phyloP scores from a whole-genome alignment of 2,329 filamentous ascomycete species.

The Diaporthe nobilis region DNA sequence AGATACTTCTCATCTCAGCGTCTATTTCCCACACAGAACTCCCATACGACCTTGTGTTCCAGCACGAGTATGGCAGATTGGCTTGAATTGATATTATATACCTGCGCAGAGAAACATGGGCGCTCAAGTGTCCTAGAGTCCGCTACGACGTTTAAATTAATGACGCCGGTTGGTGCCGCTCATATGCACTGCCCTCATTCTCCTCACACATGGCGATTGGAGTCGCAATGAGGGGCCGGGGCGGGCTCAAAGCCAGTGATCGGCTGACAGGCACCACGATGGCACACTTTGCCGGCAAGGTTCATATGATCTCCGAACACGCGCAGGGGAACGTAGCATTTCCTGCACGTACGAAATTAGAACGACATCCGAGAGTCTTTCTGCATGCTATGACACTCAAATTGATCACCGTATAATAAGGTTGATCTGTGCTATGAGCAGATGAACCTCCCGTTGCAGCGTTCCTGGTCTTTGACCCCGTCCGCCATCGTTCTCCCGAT shows the following conservation, averaged over 20 bases:
- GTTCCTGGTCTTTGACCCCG: neutral
- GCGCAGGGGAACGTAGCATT: constrained; percentile 15
- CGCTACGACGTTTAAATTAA: neutral
- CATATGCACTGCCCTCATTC: neutral
- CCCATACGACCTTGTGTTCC: neutral
- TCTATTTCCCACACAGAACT: neutral
- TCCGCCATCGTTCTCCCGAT: too few relatives aligned
- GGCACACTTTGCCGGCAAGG: neutral
- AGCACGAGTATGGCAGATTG: neutral
- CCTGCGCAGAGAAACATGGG: neutral
- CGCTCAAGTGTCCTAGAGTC: too few relatives aligned
- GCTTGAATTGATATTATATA: neutral
- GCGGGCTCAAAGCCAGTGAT: neutral
- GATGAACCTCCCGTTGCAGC: neutral
- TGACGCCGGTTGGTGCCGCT: neutral
- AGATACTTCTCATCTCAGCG: too few relatives aligned
- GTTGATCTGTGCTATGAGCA: neutral
- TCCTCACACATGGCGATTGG: neutral
- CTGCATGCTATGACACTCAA: neutral
- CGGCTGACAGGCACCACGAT: neutral
- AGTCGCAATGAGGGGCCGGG: neutral
- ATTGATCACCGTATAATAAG: neutral
- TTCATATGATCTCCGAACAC: neutral
- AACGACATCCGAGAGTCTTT: neutral
- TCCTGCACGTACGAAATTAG: neutral